phyloP scores from a whole-genome alignment of 148 eudicot species.

The Amaranthus cruentus region DNA sequence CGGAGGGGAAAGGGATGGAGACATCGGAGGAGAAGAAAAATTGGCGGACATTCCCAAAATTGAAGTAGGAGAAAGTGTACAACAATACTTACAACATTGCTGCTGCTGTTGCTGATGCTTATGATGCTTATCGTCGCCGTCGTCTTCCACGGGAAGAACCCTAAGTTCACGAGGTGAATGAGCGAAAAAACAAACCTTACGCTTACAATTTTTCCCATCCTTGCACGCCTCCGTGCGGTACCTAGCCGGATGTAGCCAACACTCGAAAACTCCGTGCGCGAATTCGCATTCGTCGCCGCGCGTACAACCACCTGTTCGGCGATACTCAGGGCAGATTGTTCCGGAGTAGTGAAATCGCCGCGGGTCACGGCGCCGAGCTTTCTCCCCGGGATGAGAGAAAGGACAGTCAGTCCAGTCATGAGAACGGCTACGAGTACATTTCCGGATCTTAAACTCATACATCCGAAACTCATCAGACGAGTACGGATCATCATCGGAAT shows the following conservation, averaged over 20 bases:
- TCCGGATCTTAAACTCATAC: constrained; percentile 82
- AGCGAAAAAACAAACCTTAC: constrained; percentile 75
- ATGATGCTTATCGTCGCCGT: constrained; percentile 11
- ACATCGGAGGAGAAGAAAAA: constrained; percentile 34
- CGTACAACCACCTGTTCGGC: constrained; percentile 42
- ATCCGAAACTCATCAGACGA: constrained; percentile 70
- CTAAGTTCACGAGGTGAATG: constrained; percentile 60
- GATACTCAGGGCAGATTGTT: constrained; percentile 60
- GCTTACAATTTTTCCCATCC: constrained; percentile 66
- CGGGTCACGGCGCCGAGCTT: constrained; percentile 76
- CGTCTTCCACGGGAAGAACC: constrained; percentile 31
- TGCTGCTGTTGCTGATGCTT: not conserved
- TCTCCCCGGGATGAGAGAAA: constrained; percentile 79
- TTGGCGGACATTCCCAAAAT: constrained; percentile 35
- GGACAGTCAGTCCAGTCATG: constrained; percentile 97
- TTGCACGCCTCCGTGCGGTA: constrained; percentile 75
- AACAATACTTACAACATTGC: constrained; percentile 40
- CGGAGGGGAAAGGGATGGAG: constrained; percentile 45
- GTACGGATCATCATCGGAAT: constrained; percentile 51
- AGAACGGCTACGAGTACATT: constrained; percentile 59
- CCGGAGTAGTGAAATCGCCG: constrained; percentile 60
- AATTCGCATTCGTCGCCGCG: constrained; percentile 68
- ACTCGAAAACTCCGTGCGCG: constrained; percentile 36
- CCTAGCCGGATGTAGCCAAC: constrained; percentile 59
- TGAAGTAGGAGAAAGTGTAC: constrained; percentile 54